phyloP scores from a whole-genome alignment of 2,329 filamentous ascomycete genomes.

The Neofusicoccum laricinum region DNA sequence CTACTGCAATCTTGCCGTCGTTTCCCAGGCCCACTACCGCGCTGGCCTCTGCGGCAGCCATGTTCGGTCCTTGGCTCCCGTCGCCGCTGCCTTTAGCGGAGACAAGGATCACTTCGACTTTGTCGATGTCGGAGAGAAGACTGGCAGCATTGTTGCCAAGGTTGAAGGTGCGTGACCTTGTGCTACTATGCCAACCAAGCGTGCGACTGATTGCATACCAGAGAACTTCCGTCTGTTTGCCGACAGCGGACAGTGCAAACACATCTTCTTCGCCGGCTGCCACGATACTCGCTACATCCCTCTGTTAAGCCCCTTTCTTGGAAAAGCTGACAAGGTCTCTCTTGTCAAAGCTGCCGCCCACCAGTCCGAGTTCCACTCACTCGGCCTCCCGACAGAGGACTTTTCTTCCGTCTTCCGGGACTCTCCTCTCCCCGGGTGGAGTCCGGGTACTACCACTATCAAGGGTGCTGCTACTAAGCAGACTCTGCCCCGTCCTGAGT shows the following conservation, averaged over 20 bases:
- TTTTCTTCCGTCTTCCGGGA: conserved; percentile 53
- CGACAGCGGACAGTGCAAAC: conserved; percentile 60
- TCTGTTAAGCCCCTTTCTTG: conserved; percentile 53
- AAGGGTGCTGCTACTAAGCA: neutral
- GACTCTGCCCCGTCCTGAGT: neutral
- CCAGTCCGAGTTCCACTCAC: conserved; percentile 52
- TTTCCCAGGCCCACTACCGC: conserved; percentile 51
- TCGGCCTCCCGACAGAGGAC: conserved; percentile 52
- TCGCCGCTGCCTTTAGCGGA: conserved; percentile 56
- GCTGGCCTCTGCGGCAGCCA: conserved; percentile 52
- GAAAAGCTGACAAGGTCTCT: conserved; percentile 52
- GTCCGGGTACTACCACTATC: neutral
- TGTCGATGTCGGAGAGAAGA: conserved; percentile 59
- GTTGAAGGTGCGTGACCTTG: conserved; percentile 45
- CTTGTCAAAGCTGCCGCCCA: conserved; percentile 53
- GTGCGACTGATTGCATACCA: conserved; percentile 19
- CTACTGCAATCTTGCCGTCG: conserved; percentile 54
- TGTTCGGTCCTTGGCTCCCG: conserved; percentile 55
- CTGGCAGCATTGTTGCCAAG: conserved; percentile 57
- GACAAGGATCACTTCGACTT: conserved; percentile 60
- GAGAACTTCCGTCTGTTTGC: conserved; percentile 50
- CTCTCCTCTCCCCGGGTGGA: neutral
- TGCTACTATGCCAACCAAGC: neutral
- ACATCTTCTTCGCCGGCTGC: conserved; percentile 63
- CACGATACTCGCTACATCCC: conserved; percentile 59